Base-by-base conservation (phyloP, 2,329 filamentous ascomycete species). In the Xylariales sp. region DNA sequence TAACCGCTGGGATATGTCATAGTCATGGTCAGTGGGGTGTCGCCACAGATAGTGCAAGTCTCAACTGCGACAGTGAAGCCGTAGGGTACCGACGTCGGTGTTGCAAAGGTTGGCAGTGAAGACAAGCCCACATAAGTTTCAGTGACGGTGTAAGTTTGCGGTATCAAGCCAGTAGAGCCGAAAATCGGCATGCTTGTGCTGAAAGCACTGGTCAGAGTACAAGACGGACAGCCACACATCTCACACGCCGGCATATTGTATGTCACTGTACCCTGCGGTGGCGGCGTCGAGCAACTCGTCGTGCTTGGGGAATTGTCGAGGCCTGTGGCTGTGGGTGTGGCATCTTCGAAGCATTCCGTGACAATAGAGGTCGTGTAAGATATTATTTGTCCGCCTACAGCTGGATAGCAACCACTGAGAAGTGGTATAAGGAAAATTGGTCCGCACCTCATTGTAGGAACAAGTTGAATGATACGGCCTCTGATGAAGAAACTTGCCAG, bases 41-140 rank as follows among this genome's bases (percentile, higher is more conserved):
- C 12, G 4, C 12, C 37, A 6, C 37, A 39, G n/a, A 14, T 22
- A 5, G 24, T 29, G 16, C 37, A 39, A 19, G 48, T 52, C 39
- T 42, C 48, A 15, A 51, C 36, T n/a, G 37, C 33, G 3, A 47
- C 42, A 10, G 46, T 44, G 38, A 54, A 54, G 9, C 51, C 51
- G 34, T 46, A 52, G 2, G 51, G 51, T 12, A 52, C 24, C 4
- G 24, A 8, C 7, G 50, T 54, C 4, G 47, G 42, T 6, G 36
- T 21, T 14, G 38, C 45, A 34, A 52, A 54, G 8, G 4, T 20
- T 10, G 50, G 51, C 15, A 54, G 44, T 14, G 48, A 36, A 9
- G 50, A 51, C 15, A 52, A 27, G 16, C 51, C 51, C 16, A 49
- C 37, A 28, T 52, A 54, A 15, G 51, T 51, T 43, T 54, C 51